These are phyloP conservation scores for Eucalyptus shirleyi DNA, from an alignment of 345 rosid species.

Conservation along the genomic window DNA sequence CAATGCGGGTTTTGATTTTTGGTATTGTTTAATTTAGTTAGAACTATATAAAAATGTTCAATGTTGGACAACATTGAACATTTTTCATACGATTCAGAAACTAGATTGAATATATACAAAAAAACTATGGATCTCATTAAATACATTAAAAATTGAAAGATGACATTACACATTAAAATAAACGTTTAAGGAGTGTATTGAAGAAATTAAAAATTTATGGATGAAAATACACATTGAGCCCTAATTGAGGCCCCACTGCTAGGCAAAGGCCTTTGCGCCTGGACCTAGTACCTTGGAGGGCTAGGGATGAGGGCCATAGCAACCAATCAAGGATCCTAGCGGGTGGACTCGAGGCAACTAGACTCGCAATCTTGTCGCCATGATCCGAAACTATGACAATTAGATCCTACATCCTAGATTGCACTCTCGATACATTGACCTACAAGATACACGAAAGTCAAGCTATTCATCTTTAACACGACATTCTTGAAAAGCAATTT, in stretches of 20 bases:
- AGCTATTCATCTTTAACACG: not conserved
- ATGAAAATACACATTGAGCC: not conserved
- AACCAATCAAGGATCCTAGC: not conserved
- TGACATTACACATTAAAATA: not conserved
- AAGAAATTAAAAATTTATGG: not conserved
- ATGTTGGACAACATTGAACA: too few species aligned
- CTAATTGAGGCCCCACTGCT: not conserved
- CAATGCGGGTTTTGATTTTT: not conserved
- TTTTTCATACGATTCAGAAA: too few species aligned
- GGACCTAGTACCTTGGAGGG: not conserved
- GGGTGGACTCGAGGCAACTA: not conserved
- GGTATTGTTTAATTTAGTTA: too few species aligned
- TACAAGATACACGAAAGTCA: not conserved
- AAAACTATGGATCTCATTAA: not conserved
- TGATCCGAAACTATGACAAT: not conserved
- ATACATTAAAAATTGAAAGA: too few species aligned
- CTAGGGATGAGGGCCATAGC: not conserved
- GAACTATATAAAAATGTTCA: too few species aligned
- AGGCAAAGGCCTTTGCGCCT: not conserved
- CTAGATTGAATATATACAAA: not conserved
- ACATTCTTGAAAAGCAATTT: not conserved
- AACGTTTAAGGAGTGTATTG: too few species aligned
- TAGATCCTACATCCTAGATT: not conserved
- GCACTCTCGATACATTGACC: not conserved
- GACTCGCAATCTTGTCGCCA: not conserved